Evolutionary conservation across 257 asterid genomes (phyloP), one percentile per base, ranked within the genome.

Genomic region (Eustoma russellianum): DNA sequence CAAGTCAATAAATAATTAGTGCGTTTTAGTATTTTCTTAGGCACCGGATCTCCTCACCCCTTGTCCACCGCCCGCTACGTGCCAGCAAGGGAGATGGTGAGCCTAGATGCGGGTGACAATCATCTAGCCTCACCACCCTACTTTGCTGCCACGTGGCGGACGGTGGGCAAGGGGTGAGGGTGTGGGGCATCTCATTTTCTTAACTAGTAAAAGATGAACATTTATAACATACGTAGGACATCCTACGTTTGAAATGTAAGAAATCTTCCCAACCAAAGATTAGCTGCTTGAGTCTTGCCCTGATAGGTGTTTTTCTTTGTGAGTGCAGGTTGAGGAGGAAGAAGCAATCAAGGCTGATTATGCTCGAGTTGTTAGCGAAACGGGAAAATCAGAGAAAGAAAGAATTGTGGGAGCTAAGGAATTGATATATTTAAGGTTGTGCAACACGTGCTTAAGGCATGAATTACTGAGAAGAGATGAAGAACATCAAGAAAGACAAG

Each of bases 391-490:
- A 17, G 56, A 63, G 52, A 57, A 59, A 48, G 65, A 73, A 3
- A 56, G 62, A 45, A 69, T 65, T 15, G 33, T 46, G 17, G 78
- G 67, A 62, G 60, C 53, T 40, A 56, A 60, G 59, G 88, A 83
- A 57, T 14, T 73, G 63, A 52, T 69, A 49, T 64, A 70, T 60
- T 53, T 81, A 38, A 74, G 81, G 53, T 64, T 86, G 84, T 59
- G 72, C 61, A 79, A 76, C 49, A 84, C 82, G 24, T 78, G 76
- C 51, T 52, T 75, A 40, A 80, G 71, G 67, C 79, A 81, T 24
- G 81, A 78, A 57, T 41, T 76, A 40, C 56, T 43, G 76, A 69
- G 66, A 57, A 75, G 61, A 68, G 71, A 65, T 47, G 67, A 68
- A 56, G 77, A 71, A 56, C 47, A 62, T 18, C 33, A 48, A 33